Conservation (phyloP, 2,329 filamentous ascomycete genomes). For the Trichoderma guizhouense region DNA sequence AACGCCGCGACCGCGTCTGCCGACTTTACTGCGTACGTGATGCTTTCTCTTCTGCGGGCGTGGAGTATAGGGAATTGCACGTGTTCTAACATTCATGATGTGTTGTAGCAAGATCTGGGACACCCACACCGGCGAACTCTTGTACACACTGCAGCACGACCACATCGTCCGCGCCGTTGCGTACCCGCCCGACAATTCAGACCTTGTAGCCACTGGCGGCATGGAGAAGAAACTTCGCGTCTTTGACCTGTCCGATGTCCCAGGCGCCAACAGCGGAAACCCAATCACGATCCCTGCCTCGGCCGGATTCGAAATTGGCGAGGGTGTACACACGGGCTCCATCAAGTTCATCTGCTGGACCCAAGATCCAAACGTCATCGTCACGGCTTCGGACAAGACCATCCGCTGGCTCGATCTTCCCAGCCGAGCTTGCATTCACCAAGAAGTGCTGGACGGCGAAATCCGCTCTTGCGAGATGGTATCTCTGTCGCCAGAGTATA, state of each 20-base stretch:
- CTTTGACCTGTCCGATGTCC: conserved; percentile 73
- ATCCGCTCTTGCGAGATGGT: conserved; percentile 93
- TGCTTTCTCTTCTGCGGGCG: neutral
- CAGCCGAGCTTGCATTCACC: conserved; percentile 68
- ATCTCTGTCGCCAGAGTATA: conserved; percentile 56
- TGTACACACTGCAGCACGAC: conserved; percentile 83
- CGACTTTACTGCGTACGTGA: conserved; percentile 83
- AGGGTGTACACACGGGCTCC: conserved; percentile 75
- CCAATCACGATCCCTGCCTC: conserved; percentile 54
- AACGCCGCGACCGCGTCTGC: conserved; percentile 91
- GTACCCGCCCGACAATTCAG: conserved; percentile 75
- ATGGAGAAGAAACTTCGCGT: conserved; percentile 96
- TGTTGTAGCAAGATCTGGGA: conserved; percentile 90
- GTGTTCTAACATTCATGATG: neutral
- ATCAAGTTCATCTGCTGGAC: conserved; percentile 99
- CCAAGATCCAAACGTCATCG: conserved; percentile 78
- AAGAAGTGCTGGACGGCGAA: conserved; percentile 75
- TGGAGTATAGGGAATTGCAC: neutral
- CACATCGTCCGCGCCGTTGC: conserved; percentile 95
- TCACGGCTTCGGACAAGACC: conserved; percentile 88
- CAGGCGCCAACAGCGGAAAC: conserved; percentile 37
- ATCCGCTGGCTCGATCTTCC: conserved; percentile 93
- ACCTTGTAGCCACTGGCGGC: conserved; percentile 88
- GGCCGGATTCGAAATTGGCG: conserved; percentile 79
- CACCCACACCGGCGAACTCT: conserved; percentile 85